phyloP scores from a whole-genome alignment of 2,329 filamentous ascomycete genomes.

The Apiospora kogelbergensis region DNA sequence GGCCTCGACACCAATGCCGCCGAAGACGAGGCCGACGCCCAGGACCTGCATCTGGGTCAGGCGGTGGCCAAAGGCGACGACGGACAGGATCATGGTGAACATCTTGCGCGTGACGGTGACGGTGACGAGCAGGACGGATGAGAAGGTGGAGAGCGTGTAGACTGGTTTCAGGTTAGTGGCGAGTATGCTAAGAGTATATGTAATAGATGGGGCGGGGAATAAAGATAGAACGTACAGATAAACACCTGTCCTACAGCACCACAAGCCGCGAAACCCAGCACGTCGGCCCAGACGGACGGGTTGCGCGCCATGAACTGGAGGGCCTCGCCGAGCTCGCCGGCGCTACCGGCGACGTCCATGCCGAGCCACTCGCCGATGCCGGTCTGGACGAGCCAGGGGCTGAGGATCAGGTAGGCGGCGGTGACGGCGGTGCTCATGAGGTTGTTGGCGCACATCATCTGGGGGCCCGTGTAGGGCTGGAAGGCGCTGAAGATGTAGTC shows the following conservation, averaged over 20 bases:
- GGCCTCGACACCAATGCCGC: constrained; percentile 89
- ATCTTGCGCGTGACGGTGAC: constrained; percentile 98
- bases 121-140: constrained; percentile 86
- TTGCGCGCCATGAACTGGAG: constrained; percentile 77
- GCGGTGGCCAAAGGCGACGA: constrained; percentile 89
- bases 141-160: constrained; percentile 91
- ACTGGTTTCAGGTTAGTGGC: constrained; percentile 46
- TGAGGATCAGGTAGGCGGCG: constrained; percentile 70
- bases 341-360: constrained; percentile 62
- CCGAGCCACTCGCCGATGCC: constrained; percentile 64
- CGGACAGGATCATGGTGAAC: constrained; percentile 97
- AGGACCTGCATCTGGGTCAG: constrained; percentile 90
- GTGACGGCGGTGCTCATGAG: constrained; percentile 81
- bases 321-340: constrained; percentile 79
- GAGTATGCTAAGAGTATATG: background rate
- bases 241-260: constrained; percentile 95
- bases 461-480: constrained; percentile 80
- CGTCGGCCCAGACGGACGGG: constrained; percentile 81
- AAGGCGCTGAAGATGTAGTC: constrained; percentile 87
- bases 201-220: background rate
- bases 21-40: constrained; percentile 90
- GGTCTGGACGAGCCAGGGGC: constrained; percentile 75
- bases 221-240: constrained; percentile 62
- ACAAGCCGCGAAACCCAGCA: constrained; percentile 85
- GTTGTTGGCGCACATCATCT: constrained; percentile 99